These are phyloP conservation scores for Cicer judaicum DNA, from an alignment of 306 rosid species.

Conservation along the genomic window DNA sequence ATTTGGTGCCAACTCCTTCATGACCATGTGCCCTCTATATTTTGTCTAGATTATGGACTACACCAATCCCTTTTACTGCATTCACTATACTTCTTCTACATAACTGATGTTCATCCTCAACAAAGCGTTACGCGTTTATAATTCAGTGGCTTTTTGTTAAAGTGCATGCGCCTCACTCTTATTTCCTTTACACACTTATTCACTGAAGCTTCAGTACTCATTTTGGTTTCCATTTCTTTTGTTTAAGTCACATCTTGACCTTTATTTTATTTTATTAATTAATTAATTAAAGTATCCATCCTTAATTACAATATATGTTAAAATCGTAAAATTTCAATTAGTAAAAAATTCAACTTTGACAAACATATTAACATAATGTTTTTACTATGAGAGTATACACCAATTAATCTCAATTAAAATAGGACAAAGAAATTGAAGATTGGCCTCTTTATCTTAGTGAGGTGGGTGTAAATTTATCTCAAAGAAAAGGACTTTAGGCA, in stretches of 20 bases:
- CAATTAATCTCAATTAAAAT: background rate
- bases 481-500: background rate
- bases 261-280: background rate
- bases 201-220: conserved; percentile 32
- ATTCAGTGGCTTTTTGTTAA: background rate
- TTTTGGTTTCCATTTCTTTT: conserved; percentile 15
- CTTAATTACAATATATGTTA: background rate
- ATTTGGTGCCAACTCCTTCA: conserved; percentile 44
- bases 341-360: conserved; percentile 18
- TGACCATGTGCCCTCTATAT: conserved; percentile 54
- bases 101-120: conserved; percentile 16
- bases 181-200: conserved; percentile 10
- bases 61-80: conserved; percentile 41
- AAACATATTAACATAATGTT: background rate
- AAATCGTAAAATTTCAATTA: background rate
- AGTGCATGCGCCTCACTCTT: conserved; percentile 22
- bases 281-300: background rate
- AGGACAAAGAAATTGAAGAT: background rate
- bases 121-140: conserved; percentile 40
- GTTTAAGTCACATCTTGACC: conserved; percentile 28
- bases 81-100: background rate
- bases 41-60: conserved; percentile 46
- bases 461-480: background rate
- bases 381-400: too few species aligned
- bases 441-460: conserved; percentile 10